Percentiles rank a stretch among this genome's conserved stretches.
These are phyloP conservation scores for Aspergillus kassunensis DNA, from an alignment of 495 filamentous ascomycete species.

Conservation along the genomic window DNA sequence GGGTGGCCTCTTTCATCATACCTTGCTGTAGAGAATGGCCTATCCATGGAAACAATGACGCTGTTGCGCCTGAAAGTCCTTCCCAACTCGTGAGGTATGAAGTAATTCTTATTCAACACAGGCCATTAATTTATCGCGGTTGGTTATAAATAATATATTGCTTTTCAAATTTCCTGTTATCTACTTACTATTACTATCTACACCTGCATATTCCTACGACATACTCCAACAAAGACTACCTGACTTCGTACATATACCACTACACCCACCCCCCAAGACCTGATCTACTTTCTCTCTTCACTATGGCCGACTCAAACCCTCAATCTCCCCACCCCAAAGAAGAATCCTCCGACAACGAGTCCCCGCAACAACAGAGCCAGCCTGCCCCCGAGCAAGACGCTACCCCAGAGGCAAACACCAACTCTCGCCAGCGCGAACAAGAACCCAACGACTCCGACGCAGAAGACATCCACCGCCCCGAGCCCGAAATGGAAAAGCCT, in stretches of 20 bases:
- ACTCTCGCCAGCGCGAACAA: constrained; percentile 17
- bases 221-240: background rate
- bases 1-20: constrained; percentile 11
- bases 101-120: too few species aligned
- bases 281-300: background rate
- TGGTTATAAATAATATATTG: constrained; percentile 5
- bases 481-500: constrained; percentile 35
- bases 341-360: constrained; percentile 7
- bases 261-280: background rate
- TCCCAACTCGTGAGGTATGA: background rate
- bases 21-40: background rate
- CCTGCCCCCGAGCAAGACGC: constrained; percentile 11
- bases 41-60: constrained; percentile 8
- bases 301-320: constrained; percentile 7
- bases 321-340: constrained; percentile 5
- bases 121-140: background rate
- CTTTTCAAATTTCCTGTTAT: background rate
- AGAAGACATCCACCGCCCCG: constrained; percentile 30
- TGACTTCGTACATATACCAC: background rate
- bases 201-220: too few species aligned
- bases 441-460: constrained; percentile 34
- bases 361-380: constrained; percentile 9
- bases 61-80: background rate
- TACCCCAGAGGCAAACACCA: constrained; percentile 15
- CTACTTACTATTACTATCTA: background rate